Evolutionary conservation across 305 asterid genomes (phyloP), one percentile per base, ranked within the genome.

Genomic region (Fraxinus dipetala): DNA sequence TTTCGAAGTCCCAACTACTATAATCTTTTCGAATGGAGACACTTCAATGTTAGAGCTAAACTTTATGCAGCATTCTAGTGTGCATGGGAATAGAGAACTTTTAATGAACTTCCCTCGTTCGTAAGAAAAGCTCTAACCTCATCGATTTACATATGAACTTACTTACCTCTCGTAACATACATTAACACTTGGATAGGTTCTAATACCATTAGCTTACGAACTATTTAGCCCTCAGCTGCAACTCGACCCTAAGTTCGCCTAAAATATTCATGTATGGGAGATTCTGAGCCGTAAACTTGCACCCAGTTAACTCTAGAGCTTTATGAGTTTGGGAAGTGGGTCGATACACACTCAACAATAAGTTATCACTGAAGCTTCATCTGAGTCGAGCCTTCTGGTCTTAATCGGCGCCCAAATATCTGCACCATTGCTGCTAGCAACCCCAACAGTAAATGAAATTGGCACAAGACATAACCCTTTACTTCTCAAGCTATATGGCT

Each of bases 331-430:
- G 59, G 59, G 56, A 45, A 13, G 65, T 13, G 11, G 28, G 28
- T 4, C 67, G 26, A 56, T 56, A 18, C 69, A 11, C 74, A 28
- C 35, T 84, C 83, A 86, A 76, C 73, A 48, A 35, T 81, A 78
- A 1, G 87, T 85, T 67, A 30, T 20, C 6, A 76, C 84, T 4
- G 87, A 87, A 40, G 80, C 78, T 78, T 82, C 85, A 61, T 86
- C 86, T 0, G 82, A 78, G 76, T 34, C 67, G 30, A n/a, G 45
- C 75, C 81, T 85, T 78, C 84, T 67, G 22, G 92, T 88, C 85
- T 93, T 94, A 59, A 88, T 89, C 4, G 98, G 98, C 2, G 97
- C 97, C 98, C 98, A 94, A 32, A 94, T 94, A 88, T 94, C 97
- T 0, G 98, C 98, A 63, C 98, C 98, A 48, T 94, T 94, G 89